These are phyloP conservation scores for Thermomucor indicae-seudaticae DNA, from an alignment of 371 early-diverging fungal genomes.

Conservation along the genomic window DNA sequence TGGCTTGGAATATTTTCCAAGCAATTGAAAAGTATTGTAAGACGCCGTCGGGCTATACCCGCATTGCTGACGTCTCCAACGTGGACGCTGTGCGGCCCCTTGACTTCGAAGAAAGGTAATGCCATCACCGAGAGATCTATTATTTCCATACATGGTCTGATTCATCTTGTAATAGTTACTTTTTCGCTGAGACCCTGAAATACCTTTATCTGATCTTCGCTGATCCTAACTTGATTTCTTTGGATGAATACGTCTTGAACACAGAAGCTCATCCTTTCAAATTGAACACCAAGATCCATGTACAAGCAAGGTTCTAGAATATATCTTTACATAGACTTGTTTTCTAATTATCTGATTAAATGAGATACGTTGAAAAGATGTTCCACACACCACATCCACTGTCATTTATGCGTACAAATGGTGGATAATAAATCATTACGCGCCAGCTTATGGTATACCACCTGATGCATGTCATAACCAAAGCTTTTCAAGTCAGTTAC, in stretches of 20 bases:
- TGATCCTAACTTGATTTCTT: slow-evolving; percentile 52
- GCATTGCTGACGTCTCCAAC: slow-evolving; percentile 50
- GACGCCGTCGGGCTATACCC: slow-evolving; percentile 58
- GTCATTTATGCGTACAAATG: no score
- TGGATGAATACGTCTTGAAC: slow-evolving; percentile 75
- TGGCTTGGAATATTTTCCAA: slow-evolving; percentile 66
- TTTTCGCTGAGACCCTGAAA: slow-evolving; percentile 90
- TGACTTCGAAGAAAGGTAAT: slow-evolving; percentile 44
- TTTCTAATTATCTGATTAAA: neutral
- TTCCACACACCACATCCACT: no score
- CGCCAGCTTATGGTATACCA: no score
- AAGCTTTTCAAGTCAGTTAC: no score
- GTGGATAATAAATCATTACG: no score
- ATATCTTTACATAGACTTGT: neutral
- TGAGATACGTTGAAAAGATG: no score
- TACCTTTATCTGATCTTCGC: slow-evolving; percentile 86
- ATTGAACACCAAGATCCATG: slow-evolving; percentile 17
- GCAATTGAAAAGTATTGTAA: slow-evolving; percentile 65
- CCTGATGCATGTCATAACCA: no score
- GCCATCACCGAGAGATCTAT: neutral
- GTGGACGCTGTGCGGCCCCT: slow-evolving; percentile 12
- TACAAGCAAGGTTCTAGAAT: slow-evolving; percentile 14
- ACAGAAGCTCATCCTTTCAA: slow-evolving; percentile 80
- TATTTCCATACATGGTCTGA: neutral
- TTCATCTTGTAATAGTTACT: slow-evolving; percentile 50